Base-by-base conservation (phyloP, 2,329 filamentous ascomycete genomes). In the Cladosporium halotolerans region DNA sequence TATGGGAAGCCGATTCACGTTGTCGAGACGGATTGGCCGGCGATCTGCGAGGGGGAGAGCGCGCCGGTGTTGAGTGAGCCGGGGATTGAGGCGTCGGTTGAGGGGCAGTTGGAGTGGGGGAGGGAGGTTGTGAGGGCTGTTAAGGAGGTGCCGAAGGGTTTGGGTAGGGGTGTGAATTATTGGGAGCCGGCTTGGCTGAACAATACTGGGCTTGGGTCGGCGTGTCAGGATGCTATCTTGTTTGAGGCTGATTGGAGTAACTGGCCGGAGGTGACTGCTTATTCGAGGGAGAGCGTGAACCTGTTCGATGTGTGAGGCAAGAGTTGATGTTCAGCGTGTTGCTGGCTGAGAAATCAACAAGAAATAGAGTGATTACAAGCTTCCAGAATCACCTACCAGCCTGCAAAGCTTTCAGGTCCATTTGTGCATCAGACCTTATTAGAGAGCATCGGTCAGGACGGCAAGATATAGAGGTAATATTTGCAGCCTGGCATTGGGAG, bases 131-230 rank as follows among this genome's bases (percentile, higher is more conserved):
- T 66, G 18, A 56, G 62, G 42, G 57, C 65, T 33, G 58, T 68
- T 8, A 63, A 62, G 55, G 53, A 44, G 8, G 52, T 67, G n/a
- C 63, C 63, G 18, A 47, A 55, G 11, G 63, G 63, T 9, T 59
- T 67, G 2, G 66, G 65, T 6, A 61, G 61, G 42, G 70, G 70
- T 1, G 47, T 67, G 13, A 59, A 62, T 47, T 67, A 47, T 41
- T 57, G 64, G 64, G 65, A 68, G 53, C 64, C 66, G 7, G 58
- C 60, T 1, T 68, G 65, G 62, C 31, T 67, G 52, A 68, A 67
- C 47, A 65, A 65, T 39, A 67, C 66, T 10, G 60, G 60, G 3
- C 53, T 67, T 3, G 66, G 66, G 3, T 62, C 62, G 42, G 58
- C 55, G 2, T 68, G 66, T 43, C 57, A 65, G 31, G 60, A 62